Evolutionary conservation across 176 grass and related monocot genomes (phyloP).

Genomic region (Tillandsia fasciculata): DNA sequence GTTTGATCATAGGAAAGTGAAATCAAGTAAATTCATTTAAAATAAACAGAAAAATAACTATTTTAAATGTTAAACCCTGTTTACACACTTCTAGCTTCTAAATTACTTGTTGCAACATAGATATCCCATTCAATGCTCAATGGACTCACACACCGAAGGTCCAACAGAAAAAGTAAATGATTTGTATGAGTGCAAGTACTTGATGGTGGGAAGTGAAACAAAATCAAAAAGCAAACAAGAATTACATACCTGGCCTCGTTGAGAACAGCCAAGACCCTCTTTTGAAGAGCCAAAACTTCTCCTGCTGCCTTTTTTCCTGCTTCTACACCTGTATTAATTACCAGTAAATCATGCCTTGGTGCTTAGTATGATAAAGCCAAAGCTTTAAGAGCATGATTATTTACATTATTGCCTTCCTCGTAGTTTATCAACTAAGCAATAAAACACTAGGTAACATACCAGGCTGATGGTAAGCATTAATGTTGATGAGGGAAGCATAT

Average conservation of each 20-base stretch:
- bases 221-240: constrained; percentile 16
- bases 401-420: no score
- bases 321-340: constrained; percentile 65
- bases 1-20: background rate
- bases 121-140: no score
- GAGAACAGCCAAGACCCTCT: constrained; percentile 71
- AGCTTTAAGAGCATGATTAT: background rate
- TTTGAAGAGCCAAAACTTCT: constrained; percentile 96
- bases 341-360: background rate
- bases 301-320: constrained; percentile 97
- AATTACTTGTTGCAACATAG: background rate
- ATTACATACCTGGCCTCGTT: constrained; percentile 78
- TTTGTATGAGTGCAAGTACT: background rate
- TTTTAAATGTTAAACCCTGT: background rate
- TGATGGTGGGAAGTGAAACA: background rate
- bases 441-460: constrained; percentile 33
- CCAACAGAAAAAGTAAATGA: background rate
- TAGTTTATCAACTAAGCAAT: constrained; percentile 8
- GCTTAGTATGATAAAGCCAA: background rate
- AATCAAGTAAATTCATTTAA: background rate
- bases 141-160: background rate
- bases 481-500: constrained; percentile 87
- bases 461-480: constrained; percentile 99
- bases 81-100: background rate
- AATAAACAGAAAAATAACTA: background rate